A percentile compares a stretch with the other conserved stretches of the same genome.
These are phyloP conservation scores for Colletotrichum neosansevieriae DNA, from an alignment of 2,329 filamentous ascomycete genomes.

Conservation along the genomic window DNA sequence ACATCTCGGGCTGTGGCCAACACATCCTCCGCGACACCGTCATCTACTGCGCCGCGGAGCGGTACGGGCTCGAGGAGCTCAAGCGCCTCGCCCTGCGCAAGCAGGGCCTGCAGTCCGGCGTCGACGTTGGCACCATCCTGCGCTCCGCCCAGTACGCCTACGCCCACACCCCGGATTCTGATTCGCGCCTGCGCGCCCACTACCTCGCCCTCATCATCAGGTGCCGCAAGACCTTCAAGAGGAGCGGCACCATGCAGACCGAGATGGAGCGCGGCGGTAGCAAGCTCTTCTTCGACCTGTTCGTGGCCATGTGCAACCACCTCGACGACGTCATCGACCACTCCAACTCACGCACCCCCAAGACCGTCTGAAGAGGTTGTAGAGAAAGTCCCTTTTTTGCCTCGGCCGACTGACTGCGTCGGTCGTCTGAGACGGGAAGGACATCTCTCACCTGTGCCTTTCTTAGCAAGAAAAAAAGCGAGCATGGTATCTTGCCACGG, in stretches of 20 bases:
- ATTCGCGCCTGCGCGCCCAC: constrained; percentile 93
- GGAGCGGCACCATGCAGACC: constrained; percentile 97
- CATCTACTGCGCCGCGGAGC: constrained; percentile 92
- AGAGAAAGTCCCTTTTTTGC: constrained; percentile 1
- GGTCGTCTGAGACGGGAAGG: constrained; percentile 3
- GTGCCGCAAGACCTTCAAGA: constrained; percentile 97
- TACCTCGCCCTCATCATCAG: constrained; percentile 98
- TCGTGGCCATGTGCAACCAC: constrained; percentile 98
- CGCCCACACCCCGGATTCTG: constrained; percentile 91
- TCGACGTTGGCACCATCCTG: constrained; percentile 92
- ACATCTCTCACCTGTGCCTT: constrained; percentile 30
- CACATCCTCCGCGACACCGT: constrained; percentile 91
- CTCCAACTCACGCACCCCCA: constrained; percentile 74
- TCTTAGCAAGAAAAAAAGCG: constrained; percentile 21
- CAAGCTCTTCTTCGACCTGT: constrained; percentile 98
- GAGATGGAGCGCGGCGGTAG: constrained; percentile 94
- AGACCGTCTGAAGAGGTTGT: constrained; percentile 62
- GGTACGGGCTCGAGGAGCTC: constrained; percentile 91
- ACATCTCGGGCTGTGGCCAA: constrained; percentile 78
- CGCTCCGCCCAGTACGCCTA: constrained; percentile 95
- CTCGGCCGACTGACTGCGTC: constrained; percentile 18
- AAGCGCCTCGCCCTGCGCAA: constrained; percentile 93
- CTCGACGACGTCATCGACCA: constrained; percentile 95
- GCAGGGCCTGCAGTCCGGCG: constrained; percentile 92
- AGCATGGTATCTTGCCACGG: constrained; percentile 34